Evolutionary conservation across 257 asterid species (phyloP).

Genomic region (Solanum phureja): DNA sequence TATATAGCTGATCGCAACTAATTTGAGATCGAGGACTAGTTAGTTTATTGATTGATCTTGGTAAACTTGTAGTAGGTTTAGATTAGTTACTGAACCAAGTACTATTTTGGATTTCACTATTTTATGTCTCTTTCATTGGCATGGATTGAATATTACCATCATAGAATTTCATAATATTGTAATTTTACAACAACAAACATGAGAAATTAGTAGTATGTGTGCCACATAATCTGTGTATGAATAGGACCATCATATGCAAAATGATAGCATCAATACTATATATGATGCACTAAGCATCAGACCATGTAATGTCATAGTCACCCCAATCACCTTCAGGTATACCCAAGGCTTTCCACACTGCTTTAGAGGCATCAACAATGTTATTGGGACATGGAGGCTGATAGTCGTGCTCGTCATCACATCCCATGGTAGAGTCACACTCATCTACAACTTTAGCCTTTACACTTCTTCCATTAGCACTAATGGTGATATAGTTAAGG

Average conservation of each 20-base stretch:
- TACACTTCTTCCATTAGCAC: constrained; percentile 23
- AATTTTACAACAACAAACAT: background rate
- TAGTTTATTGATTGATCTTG: background rate
- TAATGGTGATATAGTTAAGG: constrained; percentile 4
- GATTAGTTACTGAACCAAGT: background rate
- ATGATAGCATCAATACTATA: background rate
- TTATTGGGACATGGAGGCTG: too few species aligned
- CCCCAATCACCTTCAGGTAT: constrained; percentile 21
- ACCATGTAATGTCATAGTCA: constrained; percentile 30
- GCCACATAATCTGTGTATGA: background rate
- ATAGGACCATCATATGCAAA: background rate
- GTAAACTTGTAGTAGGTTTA: background rate
- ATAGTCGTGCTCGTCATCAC: too few species aligned
- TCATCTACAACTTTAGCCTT: constrained; percentile 30
- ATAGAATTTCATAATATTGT: background rate
- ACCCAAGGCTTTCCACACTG: constrained; percentile 36
- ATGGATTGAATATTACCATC: background rate
- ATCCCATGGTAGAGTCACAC: too few species aligned
- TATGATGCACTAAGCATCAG: constrained; percentile 14
- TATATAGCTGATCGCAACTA: background rate
- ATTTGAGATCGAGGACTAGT: background rate
- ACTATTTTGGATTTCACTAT: background rate
- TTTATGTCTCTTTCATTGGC: background rate
- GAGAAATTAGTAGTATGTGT: background rate
- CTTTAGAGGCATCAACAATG: too few species aligned